Conservation (phyloP, 345 rosid genomes). For the Moricandia arvensis region DNA sequence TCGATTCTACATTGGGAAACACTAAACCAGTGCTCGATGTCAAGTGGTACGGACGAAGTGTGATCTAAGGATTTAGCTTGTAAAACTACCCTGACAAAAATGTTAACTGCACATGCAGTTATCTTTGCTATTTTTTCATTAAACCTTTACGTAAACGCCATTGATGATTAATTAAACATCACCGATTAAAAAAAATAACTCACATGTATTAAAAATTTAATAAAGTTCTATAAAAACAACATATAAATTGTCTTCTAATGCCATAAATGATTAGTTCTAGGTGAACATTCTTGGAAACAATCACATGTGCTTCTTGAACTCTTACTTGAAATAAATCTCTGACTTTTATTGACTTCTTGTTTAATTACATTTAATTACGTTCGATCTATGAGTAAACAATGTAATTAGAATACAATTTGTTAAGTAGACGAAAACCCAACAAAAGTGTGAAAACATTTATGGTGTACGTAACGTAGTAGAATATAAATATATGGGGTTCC, state of each 20-base stretch:
- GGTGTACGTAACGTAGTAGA: conserved; percentile 10
- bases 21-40: conserved; percentile 15
- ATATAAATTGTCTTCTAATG: conserved; percentile 18
- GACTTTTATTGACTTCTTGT: conserved; percentile 19
- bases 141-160: not conserved
- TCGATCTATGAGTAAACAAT: conserved; percentile 7
- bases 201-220: not conserved
- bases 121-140: conserved; percentile 1
- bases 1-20: conserved; percentile 23
- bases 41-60: conserved; percentile 39
- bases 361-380: not conserved
- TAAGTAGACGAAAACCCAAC: conserved; percentile 16
- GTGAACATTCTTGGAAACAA: conserved; percentile 39
- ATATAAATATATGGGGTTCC: conserved; percentile 8
- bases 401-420: not conserved
- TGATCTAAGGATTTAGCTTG: conserved; percentile 27
- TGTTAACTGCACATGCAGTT: conserved; percentile 23
- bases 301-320: conserved; percentile 24
- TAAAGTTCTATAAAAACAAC: not conserved
- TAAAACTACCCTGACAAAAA: not conserved
- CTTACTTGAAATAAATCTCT: conserved; percentile 13
- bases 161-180: not conserved
- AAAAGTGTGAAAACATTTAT: conserved; percentile 33
- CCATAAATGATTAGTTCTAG: conserved; percentile 18
- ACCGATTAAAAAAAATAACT: not conserved